Base-by-base conservation (phyloP, 305 asterid species). In the Petunia hybrid region DNA sequence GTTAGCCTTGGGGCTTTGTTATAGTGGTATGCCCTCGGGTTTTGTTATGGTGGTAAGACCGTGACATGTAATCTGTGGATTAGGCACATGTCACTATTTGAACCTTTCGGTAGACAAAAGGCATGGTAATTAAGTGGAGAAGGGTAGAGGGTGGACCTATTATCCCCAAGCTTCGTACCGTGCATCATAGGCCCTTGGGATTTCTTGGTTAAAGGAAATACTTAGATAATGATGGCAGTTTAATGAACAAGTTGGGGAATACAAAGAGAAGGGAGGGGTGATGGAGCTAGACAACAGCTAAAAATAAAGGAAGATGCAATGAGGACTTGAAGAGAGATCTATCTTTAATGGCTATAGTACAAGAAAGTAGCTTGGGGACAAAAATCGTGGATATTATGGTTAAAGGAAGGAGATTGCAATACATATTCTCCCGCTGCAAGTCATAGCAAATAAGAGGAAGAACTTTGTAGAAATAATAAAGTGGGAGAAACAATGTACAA, bases 401-500 rank as follows among this genome's bases (percentile, higher is more conserved):
- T 46, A 9, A 71, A 9, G 61, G 61, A 70, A 71, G 61, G 77
- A 61, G 61, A 70, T 46, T 10, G 43, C 5, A 0, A 35, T 35
- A 71, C 22, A 70, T 45, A 60, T 5, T 70, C 77, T 1, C 0
- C 60, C 31, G 5, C 42, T 31, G 60, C 61, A 46, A 8, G 10
- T 70, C 31, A 46, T 46, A 3, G 60, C 46, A 40, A 43, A 45
- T 4, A 2, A 10, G 31, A 6, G 59, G 22, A 10, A 40, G 9
- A 69, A 45, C n/a, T 43, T 69, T 22, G 3, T 42, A 4, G 10
- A 16, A 41, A 55, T 22, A 22, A n/a, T 41, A 68, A n/a, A 42
- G 5, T 70, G 59, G 77, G 59, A 45, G 59, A 69, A 70, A 12
- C 42, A 70, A 1, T 70, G n/a, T 45, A 9, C 77, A 70, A 22